Percentiles rank a stretch among this genome's conserved stretches.
Conservation (phyloP, 176 grass and related monocot genomes). For the Oryza meridionalis region DNA sequence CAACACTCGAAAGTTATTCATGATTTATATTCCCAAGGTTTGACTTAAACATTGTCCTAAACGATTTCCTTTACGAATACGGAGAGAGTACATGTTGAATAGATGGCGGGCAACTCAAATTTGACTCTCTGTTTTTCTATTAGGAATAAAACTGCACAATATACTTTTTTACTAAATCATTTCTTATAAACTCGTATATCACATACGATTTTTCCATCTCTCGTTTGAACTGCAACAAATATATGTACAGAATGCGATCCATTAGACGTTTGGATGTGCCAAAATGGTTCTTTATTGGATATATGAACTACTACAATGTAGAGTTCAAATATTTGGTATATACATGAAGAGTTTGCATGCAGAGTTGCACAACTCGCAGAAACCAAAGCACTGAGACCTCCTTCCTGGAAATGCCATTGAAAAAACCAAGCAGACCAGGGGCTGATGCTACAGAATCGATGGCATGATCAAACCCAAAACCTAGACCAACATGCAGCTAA, state of each 20-base stretch:
- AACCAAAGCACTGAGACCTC: conserved; percentile 18
- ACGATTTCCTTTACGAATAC: too few relatives aligned
- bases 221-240: neutral
- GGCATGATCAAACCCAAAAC: conserved; percentile 41
- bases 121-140: too few relatives aligned
- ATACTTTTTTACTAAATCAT: neutral
- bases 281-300: conserved; percentile 41
- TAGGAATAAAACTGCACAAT: too few relatives aligned
- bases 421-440: conserved; percentile 61
- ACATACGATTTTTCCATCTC: neutral
- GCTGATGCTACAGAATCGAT: conserved; percentile 14
- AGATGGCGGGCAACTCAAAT: too few relatives aligned
- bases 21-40: too few relatives aligned
- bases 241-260: neutral
- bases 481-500: conserved; percentile 35
- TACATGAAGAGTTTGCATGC: conserved; percentile 14
- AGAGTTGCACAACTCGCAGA: conserved; percentile 20
- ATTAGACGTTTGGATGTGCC: neutral
- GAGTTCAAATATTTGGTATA: conserved; percentile 14
- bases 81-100: too few relatives aligned
- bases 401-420: conserved; percentile 56
- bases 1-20: too few relatives aligned
- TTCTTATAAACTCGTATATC: neutral
- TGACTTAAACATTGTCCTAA: too few relatives aligned
- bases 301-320: conserved; percentile 18